Percentiles rank a stretch among this genome's conserved stretches.
These are phyloP conservation scores for Colletotrichum agaves DNA, from an alignment of 2,329 filamentous ascomycete species.

Conservation along the genomic window DNA sequence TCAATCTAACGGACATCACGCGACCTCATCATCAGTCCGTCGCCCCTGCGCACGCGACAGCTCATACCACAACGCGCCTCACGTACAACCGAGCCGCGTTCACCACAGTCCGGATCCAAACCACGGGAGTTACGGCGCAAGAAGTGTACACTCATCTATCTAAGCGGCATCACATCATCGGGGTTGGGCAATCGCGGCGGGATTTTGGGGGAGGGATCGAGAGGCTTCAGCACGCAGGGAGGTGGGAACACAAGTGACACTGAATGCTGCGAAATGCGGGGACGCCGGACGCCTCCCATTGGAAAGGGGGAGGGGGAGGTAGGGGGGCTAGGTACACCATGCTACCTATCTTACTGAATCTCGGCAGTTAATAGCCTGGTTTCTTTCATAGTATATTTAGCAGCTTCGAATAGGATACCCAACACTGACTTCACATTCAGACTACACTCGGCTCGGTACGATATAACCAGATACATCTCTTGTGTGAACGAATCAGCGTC, in stretches of 20 bases:
- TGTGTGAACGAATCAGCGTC: no score
- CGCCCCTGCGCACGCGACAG: no score
- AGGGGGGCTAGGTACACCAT: no score
- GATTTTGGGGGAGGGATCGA: neutral
- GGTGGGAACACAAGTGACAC: no score
- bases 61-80: no score
- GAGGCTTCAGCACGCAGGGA: constrained; percentile 7
- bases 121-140: constrained; percentile 7
- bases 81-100: neutral
- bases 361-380: no score
- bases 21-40: neutral
- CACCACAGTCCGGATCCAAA: neutral
- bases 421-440: constrained; percentile 1
- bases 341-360: no score
- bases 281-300: no score
- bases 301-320: no score
- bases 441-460: no score
- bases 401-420: constrained; percentile 28
- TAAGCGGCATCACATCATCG: neutral
- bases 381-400: neutral
- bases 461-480: no score
- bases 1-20: neutral
- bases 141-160: neutral
- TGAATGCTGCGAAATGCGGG: no score
- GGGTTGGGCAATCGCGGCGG: neutral